Conservation (phyloP, 2,329 filamentous ascomycete species). For the Talaromyces islandicus region DNA sequence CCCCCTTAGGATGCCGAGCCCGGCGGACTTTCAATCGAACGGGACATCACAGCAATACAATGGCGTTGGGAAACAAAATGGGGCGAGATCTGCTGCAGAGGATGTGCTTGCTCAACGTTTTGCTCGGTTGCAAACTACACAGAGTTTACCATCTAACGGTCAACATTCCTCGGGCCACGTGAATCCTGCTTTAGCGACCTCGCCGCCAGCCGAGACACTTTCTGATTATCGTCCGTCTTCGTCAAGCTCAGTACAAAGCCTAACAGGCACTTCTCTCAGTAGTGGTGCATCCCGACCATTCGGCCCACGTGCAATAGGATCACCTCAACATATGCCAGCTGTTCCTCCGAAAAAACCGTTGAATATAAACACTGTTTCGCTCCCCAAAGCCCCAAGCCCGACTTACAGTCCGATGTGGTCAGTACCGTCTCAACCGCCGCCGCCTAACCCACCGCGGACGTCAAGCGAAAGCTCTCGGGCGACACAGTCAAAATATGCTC, state of each 20-base stretch:
- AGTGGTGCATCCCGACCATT: conserved; percentile 26
- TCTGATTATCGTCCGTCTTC: conserved; percentile 19
- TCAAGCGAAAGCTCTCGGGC: conserved; percentile 37
- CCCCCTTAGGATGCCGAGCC: conserved; percentile 35
- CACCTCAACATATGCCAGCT: conserved; percentile 26
- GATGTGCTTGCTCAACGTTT: conserved; percentile 39
- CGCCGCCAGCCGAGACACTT: conserved; percentile 11
- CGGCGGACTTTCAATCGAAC: conserved; percentile 30
- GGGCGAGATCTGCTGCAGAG: conserved; percentile 16
- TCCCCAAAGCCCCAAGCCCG: conserved; percentile 44
- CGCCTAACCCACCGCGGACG: conserved; percentile 31
- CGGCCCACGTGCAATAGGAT: conserved; percentile 40
- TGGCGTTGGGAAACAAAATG: conserved; percentile 15
- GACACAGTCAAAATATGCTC: conserved; percentile 31
- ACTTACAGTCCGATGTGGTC: conserved; percentile 43
- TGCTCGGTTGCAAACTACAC: conserved; percentile 28
- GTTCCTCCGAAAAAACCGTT: conserved; percentile 40
- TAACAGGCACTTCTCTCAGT: conserved; percentile 14
- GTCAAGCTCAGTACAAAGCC: conserved; percentile 17
- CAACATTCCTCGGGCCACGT: background rate
- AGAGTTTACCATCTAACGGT: conserved; percentile 14
- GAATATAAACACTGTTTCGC: conserved; percentile 22
- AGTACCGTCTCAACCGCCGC: conserved; percentile 30
- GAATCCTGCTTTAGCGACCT: background rate
- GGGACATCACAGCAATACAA: conserved; percentile 17